Evolutionary conservation across 495 filamentous ascomycete genomes (phyloP).

Genomic region (Chaetomium fimeti): DNA sequence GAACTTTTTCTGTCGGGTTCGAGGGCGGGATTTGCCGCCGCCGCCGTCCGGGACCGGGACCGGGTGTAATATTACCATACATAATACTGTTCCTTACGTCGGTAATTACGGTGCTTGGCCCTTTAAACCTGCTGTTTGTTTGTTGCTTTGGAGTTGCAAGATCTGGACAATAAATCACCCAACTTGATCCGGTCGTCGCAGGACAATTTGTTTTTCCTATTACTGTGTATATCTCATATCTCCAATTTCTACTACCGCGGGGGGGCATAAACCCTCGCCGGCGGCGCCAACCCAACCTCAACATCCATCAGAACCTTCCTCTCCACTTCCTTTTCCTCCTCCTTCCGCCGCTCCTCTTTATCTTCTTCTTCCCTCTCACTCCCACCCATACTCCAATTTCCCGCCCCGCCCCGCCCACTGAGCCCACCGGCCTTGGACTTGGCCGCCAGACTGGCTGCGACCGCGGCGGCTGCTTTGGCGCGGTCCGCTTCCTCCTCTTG

Average conservation of each 20-base stretch:
- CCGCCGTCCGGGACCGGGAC: neutral
- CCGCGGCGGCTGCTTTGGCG: constrained; percentile 25
- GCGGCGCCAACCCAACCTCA: constrained; percentile 44
- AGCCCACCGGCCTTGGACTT: constrained; percentile 22
- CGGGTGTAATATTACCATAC: constrained; percentile 5
- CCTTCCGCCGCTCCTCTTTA: constrained; percentile 32
- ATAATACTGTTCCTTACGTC: neutral
- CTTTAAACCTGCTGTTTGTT: too few species aligned
- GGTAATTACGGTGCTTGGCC: neutral
- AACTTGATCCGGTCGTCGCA: too few species aligned
- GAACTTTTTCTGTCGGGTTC: constrained; percentile 23
- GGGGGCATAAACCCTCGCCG: constrained; percentile 35
- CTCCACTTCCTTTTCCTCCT: constrained; percentile 35
- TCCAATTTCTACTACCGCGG: neutral
- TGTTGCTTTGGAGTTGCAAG: neutral
- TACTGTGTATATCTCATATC: neutral
- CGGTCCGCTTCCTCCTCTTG: constrained; percentile 23
- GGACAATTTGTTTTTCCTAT: neutral
- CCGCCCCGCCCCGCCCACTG: constrained; percentile 57
- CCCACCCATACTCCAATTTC: constrained; percentile 48
- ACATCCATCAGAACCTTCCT: constrained; percentile 46
- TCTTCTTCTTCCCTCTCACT: constrained; percentile 25
- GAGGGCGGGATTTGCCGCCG: constrained; percentile 21
- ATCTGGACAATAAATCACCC: too few species aligned
- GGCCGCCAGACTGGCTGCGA: constrained; percentile 27